Percentiles rank a stretch among this genome's conserved stretches.
Evolutionary conservation across 208 protist species (phyloP).

Genomic region (Trypanosoma vivax): DNA sequence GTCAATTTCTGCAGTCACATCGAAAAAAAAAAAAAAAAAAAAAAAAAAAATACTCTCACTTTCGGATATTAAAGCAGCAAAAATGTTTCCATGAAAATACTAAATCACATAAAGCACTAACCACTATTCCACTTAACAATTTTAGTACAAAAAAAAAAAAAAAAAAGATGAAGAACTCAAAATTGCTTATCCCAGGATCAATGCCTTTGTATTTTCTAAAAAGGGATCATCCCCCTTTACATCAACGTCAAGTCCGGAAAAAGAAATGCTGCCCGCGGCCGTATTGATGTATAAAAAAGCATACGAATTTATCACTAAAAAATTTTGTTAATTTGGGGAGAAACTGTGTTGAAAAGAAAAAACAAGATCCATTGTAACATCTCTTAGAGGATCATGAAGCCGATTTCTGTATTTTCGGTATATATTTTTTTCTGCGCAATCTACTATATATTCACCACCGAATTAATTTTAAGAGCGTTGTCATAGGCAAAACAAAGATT

Average conservation of each 20-base stretch:
- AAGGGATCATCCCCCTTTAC: too few relatives aligned
- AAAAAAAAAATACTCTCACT: slow-evolving; percentile 12
- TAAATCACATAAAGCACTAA: too few relatives aligned
- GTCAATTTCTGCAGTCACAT: slow-evolving; percentile 19
- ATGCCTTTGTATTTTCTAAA: too few relatives aligned
- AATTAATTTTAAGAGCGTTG: slow-evolving; percentile 28
- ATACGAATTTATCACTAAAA: slow-evolving; percentile 42
- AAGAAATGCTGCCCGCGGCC: too few relatives aligned
- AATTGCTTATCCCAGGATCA: too few relatives aligned
- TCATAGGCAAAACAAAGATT: slow-evolving; percentile 11
- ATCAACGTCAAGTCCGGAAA: too few relatives aligned
- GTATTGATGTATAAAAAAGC: slow-evolving; percentile 66
- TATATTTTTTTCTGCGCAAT: slow-evolving; percentile 1
- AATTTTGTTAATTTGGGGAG: slow-evolving; percentile 27
- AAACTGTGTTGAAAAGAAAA: slow-evolving; percentile 16
- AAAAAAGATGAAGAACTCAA: too few relatives aligned
- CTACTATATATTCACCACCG: slow-evolving; percentile 23
- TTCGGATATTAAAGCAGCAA: slow-evolving; percentile 19
- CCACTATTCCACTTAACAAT: too few relatives aligned
- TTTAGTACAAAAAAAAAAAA: too few relatives aligned
- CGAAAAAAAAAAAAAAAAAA: slow-evolving; percentile 29
- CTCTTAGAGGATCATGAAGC: slow-evolving; percentile 17
- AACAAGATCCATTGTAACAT: slow-evolving; percentile 26
- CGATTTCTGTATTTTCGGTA: slow-evolving; percentile 23
- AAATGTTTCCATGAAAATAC: too few relatives aligned